Conservation (phyloP, 345 rosid genomes). For the Heritiera littoralis region DNA sequence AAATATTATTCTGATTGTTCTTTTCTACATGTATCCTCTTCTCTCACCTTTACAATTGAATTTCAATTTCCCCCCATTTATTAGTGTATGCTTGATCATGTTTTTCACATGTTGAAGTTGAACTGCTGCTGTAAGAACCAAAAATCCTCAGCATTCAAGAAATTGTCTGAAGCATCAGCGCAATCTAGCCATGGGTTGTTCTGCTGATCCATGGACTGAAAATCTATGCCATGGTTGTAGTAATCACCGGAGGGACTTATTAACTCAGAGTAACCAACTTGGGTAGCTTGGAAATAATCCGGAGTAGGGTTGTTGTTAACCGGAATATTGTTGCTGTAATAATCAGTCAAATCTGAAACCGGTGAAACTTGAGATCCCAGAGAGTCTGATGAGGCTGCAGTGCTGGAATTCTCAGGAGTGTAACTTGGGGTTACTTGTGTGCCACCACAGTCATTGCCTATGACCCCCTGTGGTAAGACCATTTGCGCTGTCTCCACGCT, state of each 20-base stretch:
- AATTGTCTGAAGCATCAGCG: constrained; percentile 59
- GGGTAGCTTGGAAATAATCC: constrained; percentile 49
- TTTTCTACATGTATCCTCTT: background rate
- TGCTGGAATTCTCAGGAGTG: constrained; percentile 69
- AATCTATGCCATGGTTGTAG: constrained; percentile 48
- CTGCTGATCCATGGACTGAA: constrained; percentile 50
- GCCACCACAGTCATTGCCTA: constrained; percentile 28
- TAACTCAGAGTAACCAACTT: constrained; percentile 47
- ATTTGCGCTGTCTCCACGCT: constrained; percentile 28
- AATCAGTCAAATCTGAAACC: constrained; percentile 53
- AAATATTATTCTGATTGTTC: constrained; percentile 20
- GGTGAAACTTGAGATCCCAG: constrained; percentile 57
- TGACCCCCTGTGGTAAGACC: constrained; percentile 28
- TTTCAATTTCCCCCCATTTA: background rate
- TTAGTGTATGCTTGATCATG: background rate
- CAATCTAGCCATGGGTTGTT: constrained; percentile 50
- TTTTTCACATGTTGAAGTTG: constrained; percentile 49
- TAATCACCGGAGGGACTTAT: constrained; percentile 47
- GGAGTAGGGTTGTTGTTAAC: constrained; percentile 35
- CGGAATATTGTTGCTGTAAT: constrained; percentile 49
- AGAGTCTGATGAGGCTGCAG: constrained; percentile 65
- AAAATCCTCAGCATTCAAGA: constrained; percentile 74
- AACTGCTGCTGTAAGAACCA: constrained; percentile 67
- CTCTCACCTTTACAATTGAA: constrained; percentile 13
- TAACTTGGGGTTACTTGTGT: constrained; percentile 28